Conservation (phyloP, 1,139 yeast genomes). For the Sugiyamaella sp. region DNA sequence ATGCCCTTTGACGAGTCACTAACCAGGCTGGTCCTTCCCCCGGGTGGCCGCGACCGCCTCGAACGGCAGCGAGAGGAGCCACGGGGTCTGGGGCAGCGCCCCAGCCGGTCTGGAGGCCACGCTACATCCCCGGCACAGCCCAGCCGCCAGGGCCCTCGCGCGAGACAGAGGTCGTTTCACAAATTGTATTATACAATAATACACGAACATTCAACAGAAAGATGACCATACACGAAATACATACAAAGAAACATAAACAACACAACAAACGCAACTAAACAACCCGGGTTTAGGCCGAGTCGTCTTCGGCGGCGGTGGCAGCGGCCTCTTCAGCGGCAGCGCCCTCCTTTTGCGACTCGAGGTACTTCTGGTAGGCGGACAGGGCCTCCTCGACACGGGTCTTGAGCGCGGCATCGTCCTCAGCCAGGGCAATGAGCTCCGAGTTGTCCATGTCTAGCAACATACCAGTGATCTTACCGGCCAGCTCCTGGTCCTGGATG, state of each 20-base stretch:
- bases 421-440: constrained; percentile 86
- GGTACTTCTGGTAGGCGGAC: constrained; percentile 58
- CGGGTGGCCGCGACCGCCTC: neutral
- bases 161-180: constrained; percentile 8
- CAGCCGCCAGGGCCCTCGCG: constrained; percentile 6
- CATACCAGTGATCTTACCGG: constrained; percentile 99
- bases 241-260: constrained; percentile 13
- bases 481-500: constrained; percentile 86
- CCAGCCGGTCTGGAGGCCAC: neutral
- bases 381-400: constrained; percentile 94
- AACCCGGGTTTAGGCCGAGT: constrained; percentile 14
- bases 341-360: constrained; percentile 38
- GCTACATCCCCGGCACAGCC: constrained; percentile 7
- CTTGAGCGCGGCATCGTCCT: constrained; percentile 81
- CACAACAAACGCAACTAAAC: constrained; percentile 5
- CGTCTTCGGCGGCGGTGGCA: constrained; percentile 8
- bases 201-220: constrained; percentile 15
- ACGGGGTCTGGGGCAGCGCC: constrained; percentile 4
- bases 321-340: constrained; percentile 17
- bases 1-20: too few species aligned
- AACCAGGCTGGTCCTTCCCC: constrained; percentile 1
- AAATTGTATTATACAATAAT: constrained; percentile 17
- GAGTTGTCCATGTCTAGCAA: constrained; percentile 92
- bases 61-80: constrained; percentile 6
- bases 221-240: constrained; percentile 17